A percentile compares a stretch with the other conserved stretches of the same genome.
Evolutionary conservation across 306 rosid genomes (phyloP).

Genomic region (Prunus armeniaca): DNA sequence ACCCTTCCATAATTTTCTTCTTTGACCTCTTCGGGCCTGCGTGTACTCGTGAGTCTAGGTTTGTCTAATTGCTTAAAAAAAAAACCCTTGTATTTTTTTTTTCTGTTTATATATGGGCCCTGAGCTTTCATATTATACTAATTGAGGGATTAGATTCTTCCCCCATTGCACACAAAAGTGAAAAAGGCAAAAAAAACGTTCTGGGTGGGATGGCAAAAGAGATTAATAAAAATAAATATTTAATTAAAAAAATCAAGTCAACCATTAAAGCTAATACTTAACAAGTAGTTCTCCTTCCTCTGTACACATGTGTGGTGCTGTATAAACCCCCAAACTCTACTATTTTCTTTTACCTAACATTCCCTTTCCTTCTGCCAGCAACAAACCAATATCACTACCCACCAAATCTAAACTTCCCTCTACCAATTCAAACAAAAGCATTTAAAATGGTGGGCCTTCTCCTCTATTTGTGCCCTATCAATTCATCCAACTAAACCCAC

Average conservation of each 20-base stretch:
- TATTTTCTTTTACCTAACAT: constrained; percentile 27
- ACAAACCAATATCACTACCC: constrained; percentile 26
- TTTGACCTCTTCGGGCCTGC: no score
- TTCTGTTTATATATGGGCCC: background rate
- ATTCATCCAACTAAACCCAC: constrained; percentile 62
- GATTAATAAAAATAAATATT: background rate
- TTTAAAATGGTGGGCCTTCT: constrained; percentile 34
- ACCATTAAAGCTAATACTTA: constrained; percentile 35
- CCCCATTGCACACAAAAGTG: background rate
- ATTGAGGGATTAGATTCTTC: constrained; percentile 16
- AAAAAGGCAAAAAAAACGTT: background rate
- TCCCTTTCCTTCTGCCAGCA: constrained; percentile 11
- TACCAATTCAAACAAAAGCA: constrained; percentile 36
- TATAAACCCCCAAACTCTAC: constrained; percentile 28
- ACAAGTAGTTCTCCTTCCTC: constrained; percentile 17
- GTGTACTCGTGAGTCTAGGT: no score
- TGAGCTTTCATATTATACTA: background rate
- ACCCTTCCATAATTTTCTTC: background rate
- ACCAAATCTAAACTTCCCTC: constrained; percentile 14
- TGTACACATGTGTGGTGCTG: constrained; percentile 43
- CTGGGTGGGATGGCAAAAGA: background rate
- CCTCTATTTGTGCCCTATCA: constrained; percentile 20
- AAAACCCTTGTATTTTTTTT: no score
- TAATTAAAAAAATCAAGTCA: constrained; percentile 23
- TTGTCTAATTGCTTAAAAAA: no score